Percentiles rank a stretch among this genome's conserved stretches.
phyloP scores from a whole-genome alignment of 2,329 filamentous ascomycete genomes.

The Acarospora socialis region DNA sequence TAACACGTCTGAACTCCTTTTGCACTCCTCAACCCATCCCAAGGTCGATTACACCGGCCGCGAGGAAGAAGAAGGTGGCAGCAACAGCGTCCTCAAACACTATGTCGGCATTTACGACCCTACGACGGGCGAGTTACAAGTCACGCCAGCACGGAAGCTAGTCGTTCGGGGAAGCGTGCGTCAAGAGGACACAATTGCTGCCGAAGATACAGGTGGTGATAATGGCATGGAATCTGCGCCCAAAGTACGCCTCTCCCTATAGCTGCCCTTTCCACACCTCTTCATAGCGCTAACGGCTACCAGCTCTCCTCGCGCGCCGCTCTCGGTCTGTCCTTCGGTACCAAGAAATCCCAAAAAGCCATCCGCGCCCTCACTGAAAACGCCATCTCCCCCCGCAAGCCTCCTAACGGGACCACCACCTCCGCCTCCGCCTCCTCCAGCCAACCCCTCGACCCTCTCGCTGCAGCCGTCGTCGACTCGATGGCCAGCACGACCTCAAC shows the following conservation, averaged over 20 bases:
- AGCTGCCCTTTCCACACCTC: background rate
- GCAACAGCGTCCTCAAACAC: slow-evolving; percentile 40
- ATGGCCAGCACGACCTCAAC: slow-evolving; percentile 21
- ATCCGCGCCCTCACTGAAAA: slow-evolving; percentile 34
- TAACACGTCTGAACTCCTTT: slow-evolving; percentile 37
- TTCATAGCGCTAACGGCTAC: slow-evolving; percentile 23
- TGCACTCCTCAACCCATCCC: slow-evolving; percentile 46
- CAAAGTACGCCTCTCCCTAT: slow-evolving; percentile 17
- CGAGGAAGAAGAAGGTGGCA: slow-evolving; percentile 31
- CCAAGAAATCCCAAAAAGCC: slow-evolving; percentile 35
- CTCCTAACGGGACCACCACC: slow-evolving; percentile 20
- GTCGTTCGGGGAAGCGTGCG: slow-evolving; percentile 34
- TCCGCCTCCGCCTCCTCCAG: slow-evolving; percentile 29
- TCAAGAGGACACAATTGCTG: slow-evolving; percentile 19
- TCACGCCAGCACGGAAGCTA: slow-evolving; percentile 40
- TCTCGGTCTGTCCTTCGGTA: slow-evolving; percentile 36
- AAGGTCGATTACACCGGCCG: slow-evolving; percentile 45
- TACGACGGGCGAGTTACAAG: slow-evolving; percentile 35
- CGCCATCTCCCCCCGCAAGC: slow-evolving; percentile 26
- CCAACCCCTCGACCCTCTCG: slow-evolving; percentile 8
- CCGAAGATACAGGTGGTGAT: slow-evolving; percentile 12
- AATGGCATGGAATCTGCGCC: slow-evolving; percentile 17
- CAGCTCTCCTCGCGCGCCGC: slow-evolving; percentile 18
- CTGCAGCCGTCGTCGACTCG: slow-evolving; percentile 17
- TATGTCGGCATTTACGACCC: slow-evolving; percentile 49